Evolutionary conservation across 2,329 filamentous ascomycete genomes (phyloP).

Genomic region (Colletotrichum orbiculare): DNA sequence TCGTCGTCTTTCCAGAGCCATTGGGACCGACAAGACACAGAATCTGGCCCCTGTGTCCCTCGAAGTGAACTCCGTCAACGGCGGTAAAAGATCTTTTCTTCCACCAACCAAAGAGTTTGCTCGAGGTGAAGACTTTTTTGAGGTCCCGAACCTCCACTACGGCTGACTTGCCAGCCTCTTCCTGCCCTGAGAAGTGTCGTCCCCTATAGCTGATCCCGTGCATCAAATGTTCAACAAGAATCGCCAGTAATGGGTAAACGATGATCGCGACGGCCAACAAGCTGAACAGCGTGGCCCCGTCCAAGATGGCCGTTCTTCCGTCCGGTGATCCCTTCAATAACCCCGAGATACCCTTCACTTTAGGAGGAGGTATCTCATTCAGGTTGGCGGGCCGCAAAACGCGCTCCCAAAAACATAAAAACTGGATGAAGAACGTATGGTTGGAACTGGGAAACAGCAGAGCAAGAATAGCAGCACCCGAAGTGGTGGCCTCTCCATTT

Average conservation of each 20-base stretch:
- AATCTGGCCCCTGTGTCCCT: constrained; percentile 69
- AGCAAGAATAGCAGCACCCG: constrained; percentile 19
- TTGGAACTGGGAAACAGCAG: constrained; percentile 41
- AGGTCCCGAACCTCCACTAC: constrained; percentile 41
- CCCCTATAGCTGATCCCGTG: neutral
- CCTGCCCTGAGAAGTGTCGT: neutral
- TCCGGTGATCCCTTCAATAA: too few species aligned
- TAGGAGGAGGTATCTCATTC: neutral
- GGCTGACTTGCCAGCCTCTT: neutral
- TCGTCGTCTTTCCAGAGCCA: constrained; percentile 77
- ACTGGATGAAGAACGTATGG: constrained; percentile 40
- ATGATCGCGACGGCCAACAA: neutral
- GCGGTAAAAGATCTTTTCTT: constrained; percentile 54
- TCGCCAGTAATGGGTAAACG: neutral
- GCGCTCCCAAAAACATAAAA: constrained; percentile 40
- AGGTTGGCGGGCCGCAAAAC: neutral
- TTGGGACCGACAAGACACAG: constrained; percentile 76
- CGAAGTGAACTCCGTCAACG: constrained; percentile 70
- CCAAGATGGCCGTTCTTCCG: neutral
- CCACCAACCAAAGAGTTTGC: constrained; percentile 34
- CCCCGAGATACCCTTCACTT: too few species aligned
- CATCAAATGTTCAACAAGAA: neutral
- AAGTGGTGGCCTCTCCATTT: neutral
- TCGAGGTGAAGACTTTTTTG: constrained; percentile 46
- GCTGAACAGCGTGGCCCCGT: neutral